Evolutionary conservation across 768 basidiomycete species (phyloP), one percentile per base, ranked within the genome.

Genomic region (Russula griseocarnosa): DNA sequence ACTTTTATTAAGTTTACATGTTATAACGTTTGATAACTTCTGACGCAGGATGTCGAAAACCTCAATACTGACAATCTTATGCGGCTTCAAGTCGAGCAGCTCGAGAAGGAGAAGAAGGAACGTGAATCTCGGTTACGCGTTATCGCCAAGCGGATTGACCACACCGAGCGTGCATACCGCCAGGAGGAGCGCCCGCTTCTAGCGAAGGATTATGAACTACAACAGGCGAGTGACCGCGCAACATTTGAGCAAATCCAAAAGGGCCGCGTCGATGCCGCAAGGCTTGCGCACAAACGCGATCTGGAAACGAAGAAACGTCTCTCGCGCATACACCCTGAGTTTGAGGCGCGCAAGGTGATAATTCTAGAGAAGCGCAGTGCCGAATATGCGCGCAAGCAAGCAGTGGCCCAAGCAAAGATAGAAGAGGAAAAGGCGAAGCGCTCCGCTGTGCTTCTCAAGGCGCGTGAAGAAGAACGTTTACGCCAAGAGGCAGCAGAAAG

Each of bases 71-170:
- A 91, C 70, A 85, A 85, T 53, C 83, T 98, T 66, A 88, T 98
- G 74, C 84, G 82, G 34, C 84, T 97, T 69, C 94, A 97, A 74
- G 94, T 97, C 42, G 87, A 93, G 68, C 94, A 98, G 72, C 81
- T 98, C 51, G 97, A 97, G 78, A 97, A 96, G 78, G 95, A 98
- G 78, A 96, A 94, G 81, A 88, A 85, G 70, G 90, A 94, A 69
- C 79, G 92, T 67, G 82, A 81, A 62, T 90, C 94, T 70, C 83
- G 89, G 24, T 81, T 96, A 54, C 87, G 93, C 26, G 84, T 95
- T 67, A 82, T 87, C 50, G 73, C 86, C 42, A 98, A 98, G 77
- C 88, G 94, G 28, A 83, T 98, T 69, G 97, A 98, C 72, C 96
- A 99, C 76, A 74, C 90, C 73, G 96, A 98, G 76, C 92, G 94